Evolutionary conservation across 257 asterid species (phyloP), one percentile per base, ranked within the genome.

Genomic region (Gentiana dahurica): DNA sequence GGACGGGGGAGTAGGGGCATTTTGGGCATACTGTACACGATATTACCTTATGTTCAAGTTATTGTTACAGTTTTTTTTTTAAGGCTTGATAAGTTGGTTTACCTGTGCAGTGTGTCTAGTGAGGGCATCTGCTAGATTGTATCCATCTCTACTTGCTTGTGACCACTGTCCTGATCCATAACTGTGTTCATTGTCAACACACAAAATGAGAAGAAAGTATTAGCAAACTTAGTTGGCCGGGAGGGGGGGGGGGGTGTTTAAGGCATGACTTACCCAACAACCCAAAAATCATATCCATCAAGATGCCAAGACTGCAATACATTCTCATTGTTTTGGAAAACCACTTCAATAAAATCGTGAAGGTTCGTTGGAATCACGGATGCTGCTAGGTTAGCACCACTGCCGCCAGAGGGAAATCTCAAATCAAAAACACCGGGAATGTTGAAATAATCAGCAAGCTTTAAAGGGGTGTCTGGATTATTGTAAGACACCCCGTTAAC

Each of bases 261-360:
- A 24, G 4, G 36, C 15, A 51, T 6, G 34, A 55, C 83, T 9
- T 74, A 92, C 96, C 95, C 98, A 1, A 81, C 94, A 37, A 81
- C 94, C 98, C 98, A 92, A 77, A 88, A 92, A 73, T 92, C 97
- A 39, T 92, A 85, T 45, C 98, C 98, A 63, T 92, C 97, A 32
- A 92, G 86, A 77, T 92, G 98, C 98, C 94, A 81, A 0, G 95
- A 75, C 34, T 92, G 95, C 66, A 88, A 47, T 58, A 69, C 5
- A 36, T 63, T 70, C 69, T 85, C 95, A 4, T 83, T 72, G 67
- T 92, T 88, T 61, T 92, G 94, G 66, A 88, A 75, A 53, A 92
- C 79, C 9, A 92, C 68, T 71, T 92, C 95, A 2, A 92, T 63
- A 71, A 85, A 88, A 34, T 92, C 97, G 34, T 92, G 98, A 68